These are phyloP conservation scores for Aquilaria agallochum DNA, from an alignment of 441 rosid species.

Conservation along the genomic window DNA sequence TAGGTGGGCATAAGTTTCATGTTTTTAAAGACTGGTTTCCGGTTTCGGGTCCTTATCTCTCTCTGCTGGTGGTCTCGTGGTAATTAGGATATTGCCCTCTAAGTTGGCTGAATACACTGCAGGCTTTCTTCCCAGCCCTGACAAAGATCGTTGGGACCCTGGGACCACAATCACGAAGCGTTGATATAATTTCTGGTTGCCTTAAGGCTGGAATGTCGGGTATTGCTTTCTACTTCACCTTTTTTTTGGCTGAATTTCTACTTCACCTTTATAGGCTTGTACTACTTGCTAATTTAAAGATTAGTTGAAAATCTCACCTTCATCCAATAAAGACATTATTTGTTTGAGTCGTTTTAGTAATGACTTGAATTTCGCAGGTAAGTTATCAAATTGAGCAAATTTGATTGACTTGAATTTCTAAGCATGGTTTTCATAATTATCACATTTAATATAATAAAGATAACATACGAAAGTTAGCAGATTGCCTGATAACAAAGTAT, in stretches of 20 bases:
- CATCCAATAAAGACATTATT: no score
- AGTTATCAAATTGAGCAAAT: no score
- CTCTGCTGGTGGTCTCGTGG: neutral
- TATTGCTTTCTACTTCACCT: conserved; percentile 8
- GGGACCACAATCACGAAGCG: conserved; percentile 35
- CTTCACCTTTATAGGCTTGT: neutral
- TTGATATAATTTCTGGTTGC: conserved; percentile 32
- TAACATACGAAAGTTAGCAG: no score
- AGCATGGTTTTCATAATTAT: no score
- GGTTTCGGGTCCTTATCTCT: neutral
- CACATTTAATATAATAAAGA: no score
- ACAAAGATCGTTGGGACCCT: conserved; percentile 51
- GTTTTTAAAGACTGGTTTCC: neutral
- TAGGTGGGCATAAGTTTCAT: no score
- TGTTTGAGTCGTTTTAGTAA: no score
- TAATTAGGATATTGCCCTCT: neutral
- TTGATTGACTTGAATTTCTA: no score
- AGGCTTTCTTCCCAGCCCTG: conserved; percentile 51
- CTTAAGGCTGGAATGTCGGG: conserved; percentile 54
- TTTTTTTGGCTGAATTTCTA: neutral
- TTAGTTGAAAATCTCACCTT: no score
- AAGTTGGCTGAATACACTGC: conserved; percentile 7
- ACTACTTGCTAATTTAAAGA: no score
- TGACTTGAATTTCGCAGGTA: no score
- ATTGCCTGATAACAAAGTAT: no score